A percentile compares a stretch with the other conserved stretches of the same genome.
phyloP scores from a whole-genome alignment of 305 asterid species.

The Rubia tinctorum region DNA sequence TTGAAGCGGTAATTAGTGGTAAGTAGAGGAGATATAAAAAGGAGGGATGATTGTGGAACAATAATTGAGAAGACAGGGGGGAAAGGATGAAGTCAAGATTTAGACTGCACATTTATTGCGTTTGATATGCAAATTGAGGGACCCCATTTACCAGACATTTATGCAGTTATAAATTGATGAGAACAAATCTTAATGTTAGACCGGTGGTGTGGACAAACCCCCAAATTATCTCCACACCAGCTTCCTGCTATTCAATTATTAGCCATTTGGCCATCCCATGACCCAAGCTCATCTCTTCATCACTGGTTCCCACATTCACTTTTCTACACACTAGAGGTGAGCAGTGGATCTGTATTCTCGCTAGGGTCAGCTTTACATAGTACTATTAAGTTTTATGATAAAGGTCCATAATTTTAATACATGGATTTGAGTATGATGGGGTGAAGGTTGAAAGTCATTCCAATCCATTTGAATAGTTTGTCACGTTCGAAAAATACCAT shows the following conservation, averaged over 20 bases:
- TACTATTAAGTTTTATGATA: too few species aligned
- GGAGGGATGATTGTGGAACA: not conserved
- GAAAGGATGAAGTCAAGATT: not conserved
- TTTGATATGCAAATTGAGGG: not conserved
- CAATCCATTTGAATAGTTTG: too few species aligned
- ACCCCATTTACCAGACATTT: conserved; percentile 5
- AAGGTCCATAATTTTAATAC: too few species aligned
- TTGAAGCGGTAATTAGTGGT: not conserved
- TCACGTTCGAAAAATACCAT: too few species aligned
- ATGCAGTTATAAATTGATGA: not conserved
- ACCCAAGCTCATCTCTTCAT: not conserved
- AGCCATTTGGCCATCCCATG: not conserved
- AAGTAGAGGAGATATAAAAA: not conserved
- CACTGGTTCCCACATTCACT: not conserved
- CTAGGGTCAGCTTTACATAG: too few species aligned
- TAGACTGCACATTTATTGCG: not conserved
- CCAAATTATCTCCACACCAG: not conserved
- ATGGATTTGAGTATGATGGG: too few species aligned
- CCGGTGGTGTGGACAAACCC: not conserved
- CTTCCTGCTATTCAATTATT: not conserved
- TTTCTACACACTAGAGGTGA: too few species aligned
- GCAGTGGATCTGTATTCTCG: too few species aligned
- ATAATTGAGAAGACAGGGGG: not conserved
- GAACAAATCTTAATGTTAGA: not conserved
- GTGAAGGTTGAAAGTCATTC: too few species aligned